Conservation (phyloP, 306 rosid species). For the Sesbania bispinosa region DNA sequence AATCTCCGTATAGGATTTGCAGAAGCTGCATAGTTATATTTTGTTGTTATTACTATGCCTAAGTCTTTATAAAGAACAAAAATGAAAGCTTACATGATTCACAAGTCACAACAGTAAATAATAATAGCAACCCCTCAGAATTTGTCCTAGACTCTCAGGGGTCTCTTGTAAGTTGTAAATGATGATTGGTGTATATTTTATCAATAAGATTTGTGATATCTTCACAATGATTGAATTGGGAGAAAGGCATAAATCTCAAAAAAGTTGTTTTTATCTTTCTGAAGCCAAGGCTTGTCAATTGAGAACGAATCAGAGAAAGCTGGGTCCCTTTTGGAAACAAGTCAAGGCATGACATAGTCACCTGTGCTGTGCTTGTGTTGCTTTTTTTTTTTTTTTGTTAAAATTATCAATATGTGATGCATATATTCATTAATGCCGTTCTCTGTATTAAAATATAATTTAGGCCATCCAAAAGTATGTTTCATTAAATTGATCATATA, state of each 20-base stretch:
- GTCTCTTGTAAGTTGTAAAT: conserved; percentile 26
- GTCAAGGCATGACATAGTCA: too few relatives aligned
- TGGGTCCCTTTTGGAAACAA: too few relatives aligned
- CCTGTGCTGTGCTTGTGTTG: too few relatives aligned
- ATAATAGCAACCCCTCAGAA: neutral
- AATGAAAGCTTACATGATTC: neutral
- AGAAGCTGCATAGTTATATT: conserved; percentile 39
- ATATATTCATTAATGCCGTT: too few relatives aligned
- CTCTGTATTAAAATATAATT: too few relatives aligned
- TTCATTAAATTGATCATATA: too few relatives aligned
- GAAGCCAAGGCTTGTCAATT: too few relatives aligned
- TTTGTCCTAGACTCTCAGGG: neutral
- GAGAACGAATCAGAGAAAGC: too few relatives aligned
- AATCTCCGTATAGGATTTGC: conserved; percentile 72
- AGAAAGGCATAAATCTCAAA: neutral
- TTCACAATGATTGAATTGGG: neutral
- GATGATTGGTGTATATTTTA: neutral
- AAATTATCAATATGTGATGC: too few relatives aligned
- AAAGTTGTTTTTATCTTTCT: too few relatives aligned
- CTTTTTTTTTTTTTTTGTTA: too few relatives aligned
- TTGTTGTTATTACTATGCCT: neutral
- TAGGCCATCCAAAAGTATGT: too few relatives aligned
- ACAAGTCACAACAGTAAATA: neutral
- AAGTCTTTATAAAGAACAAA: neutral
- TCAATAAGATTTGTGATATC: conserved; percentile 18